Base-by-base conservation (phyloP, 2,329 filamentous ascomycete genomes). In the Fusarium udum region DNA sequence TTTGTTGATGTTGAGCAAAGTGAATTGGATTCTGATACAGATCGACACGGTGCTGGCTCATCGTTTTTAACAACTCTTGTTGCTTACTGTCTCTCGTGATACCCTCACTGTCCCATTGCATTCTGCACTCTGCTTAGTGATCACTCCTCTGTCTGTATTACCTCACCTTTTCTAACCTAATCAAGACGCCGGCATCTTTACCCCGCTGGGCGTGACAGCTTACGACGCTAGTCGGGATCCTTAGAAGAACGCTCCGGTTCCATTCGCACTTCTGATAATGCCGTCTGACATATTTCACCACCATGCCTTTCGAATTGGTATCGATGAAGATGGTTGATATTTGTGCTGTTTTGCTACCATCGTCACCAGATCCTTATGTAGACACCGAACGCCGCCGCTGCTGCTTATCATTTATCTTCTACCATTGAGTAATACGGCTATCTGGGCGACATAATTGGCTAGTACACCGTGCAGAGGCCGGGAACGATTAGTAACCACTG, bases 291-390 rank as follows among this genome's bases (percentile, higher is more conserved):
- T 32, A 8, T 24, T 18, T 24, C 5, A 14, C 4, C 31, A 24
- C 12, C 2, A 4, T 7, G 3, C 7, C 8, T 24, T 34, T 24
- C 4, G 16, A 14, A 18, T 8, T 8, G 6, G 6, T 3, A n/a
- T 12, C 28, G 5, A 12, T 3, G 20, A 12, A 31, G 2, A 15
- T 2, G 4, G 9, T 15, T 3, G 8, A 16, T 4, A 3, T 16
- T 16, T 31, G 10, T 48, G 6, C 9, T 16, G 1, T 4, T 16
- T 48, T 32, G 11, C 28, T 32, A 3, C 4, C 3, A 32, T n/a
- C 2, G 5, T 7, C 7, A 3, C n/a, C 28, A 3, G 28, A 49
- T 10, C 4, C 0, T n/a, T 2, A 7, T 0, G 22, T 9, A 2
- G 7, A 12, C 4, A n/a, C 11, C 15, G 7, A 49, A 18, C n/a